A percentile compares a stretch with the other conserved stretches of the same genome.
These are phyloP conservation scores for Penicillium sp. DNA, from an alignment of 2,329 filamentous ascomycete genomes.

Conservation along the genomic window DNA sequence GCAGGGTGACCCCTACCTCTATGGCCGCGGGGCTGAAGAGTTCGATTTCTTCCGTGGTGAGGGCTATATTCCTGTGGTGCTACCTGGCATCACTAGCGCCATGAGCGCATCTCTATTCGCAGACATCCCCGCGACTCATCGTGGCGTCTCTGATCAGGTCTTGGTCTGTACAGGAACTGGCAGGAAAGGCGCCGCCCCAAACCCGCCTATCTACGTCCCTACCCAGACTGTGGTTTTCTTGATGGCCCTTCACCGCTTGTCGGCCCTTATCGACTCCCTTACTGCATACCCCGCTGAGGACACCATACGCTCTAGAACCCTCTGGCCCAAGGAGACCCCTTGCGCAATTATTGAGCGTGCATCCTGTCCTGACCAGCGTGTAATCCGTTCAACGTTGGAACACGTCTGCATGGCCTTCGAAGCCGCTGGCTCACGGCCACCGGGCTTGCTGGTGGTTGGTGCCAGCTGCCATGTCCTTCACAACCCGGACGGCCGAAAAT, in stretches of 20 bases:
- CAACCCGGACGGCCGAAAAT: constrained; percentile 60
- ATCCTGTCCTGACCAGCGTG: constrained; percentile 88
- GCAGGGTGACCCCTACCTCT: constrained; percentile 95
- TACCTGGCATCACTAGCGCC: constrained; percentile 88
- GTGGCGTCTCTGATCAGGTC: constrained; percentile 86
- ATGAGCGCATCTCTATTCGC: constrained; percentile 86
- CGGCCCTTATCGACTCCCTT: constrained; percentile 69
- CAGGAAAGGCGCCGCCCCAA: constrained; percentile 77
- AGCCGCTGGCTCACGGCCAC: constrained; percentile 82
- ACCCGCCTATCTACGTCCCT: constrained; percentile 74
- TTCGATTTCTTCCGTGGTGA: constrained; percentile 74
- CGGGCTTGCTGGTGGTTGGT: constrained; percentile 83
- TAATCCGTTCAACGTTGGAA: constrained; percentile 81
- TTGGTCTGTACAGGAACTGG: constrained; percentile 96
- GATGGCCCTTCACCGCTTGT: constrained; percentile 88
- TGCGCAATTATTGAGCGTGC: constrained; percentile 93
- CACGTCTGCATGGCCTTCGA: constrained; percentile 80
- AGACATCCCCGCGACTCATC: constrained; percentile 80
- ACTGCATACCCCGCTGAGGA: constrained; percentile 38
- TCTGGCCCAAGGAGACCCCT: constrained; percentile 74
- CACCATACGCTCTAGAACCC: constrained; percentile 25
- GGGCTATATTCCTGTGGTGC: constrained; percentile 68
- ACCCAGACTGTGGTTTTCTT: constrained; percentile 86
- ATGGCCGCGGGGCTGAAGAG: constrained; percentile 92
- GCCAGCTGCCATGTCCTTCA: constrained; percentile 76